These are phyloP conservation scores for Microstegium vimineum DNA, from an alignment of 176 grass and related monocot genomes.

Conservation along the genomic window DNA sequence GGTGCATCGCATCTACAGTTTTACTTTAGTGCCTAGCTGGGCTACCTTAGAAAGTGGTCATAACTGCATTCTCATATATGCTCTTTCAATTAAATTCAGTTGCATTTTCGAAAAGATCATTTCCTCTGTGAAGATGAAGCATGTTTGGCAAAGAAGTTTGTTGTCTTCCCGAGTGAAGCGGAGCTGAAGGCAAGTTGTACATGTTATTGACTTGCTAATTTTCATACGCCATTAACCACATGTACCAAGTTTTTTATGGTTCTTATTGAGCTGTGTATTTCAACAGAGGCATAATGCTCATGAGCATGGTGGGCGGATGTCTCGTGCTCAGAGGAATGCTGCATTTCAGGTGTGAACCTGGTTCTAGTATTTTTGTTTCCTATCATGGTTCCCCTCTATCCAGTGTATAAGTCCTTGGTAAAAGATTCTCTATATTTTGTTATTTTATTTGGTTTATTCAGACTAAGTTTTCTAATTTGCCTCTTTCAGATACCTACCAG, in stretches of 20 bases:
- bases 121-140: constrained; percentile 83
- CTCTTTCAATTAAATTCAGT: constrained; percentile 36
- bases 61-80: not conserved
- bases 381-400: not conserved
- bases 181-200: constrained; percentile 65
- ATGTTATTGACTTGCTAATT: constrained; percentile 6
- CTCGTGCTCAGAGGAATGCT: constrained; percentile 88
- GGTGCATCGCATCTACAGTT: not conserved
- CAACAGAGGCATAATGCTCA: constrained; percentile 89
- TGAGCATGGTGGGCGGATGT: constrained; percentile 82
- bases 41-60: not conserved
- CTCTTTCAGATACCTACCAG: constrained; percentile 84
- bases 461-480: constrained; percentile 34
- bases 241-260: not conserved
- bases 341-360: constrained; percentile 65
- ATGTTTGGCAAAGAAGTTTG: constrained; percentile 84
- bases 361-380: not conserved
- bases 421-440: not conserved
- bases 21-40: not conserved
- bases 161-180: constrained; percentile 76
- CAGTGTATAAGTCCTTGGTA: not conserved
- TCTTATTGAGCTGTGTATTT: constrained; percentile 19
- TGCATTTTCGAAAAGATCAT: constrained; percentile 93
- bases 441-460: not conserved
- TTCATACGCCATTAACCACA: not conserved